Evolutionary conservation across 495 filamentous ascomycete species (phyloP), one percentile per base, ranked within the genome.

Genomic region (Sphaerosporella brunnea): DNA sequence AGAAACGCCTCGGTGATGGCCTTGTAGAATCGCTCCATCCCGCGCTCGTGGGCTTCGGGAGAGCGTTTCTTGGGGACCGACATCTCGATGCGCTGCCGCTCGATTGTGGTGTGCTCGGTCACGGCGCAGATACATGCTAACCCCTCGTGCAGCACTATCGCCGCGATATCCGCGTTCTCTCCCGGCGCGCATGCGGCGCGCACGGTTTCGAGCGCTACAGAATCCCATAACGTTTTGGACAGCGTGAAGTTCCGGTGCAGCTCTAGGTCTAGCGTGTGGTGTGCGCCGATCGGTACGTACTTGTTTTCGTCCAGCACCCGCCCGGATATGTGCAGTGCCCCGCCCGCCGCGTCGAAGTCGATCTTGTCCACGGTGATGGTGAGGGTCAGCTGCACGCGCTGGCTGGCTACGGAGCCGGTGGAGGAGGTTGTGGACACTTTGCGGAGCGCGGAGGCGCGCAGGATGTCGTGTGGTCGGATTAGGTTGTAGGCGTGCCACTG

Each of bases 401-500:
- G 69, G 5, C 82, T 84, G 37, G 68, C 66, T 1, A 78, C 84
- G 35, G 78, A 80, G 30, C 87, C 88, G 0, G 82, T 85, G 36
- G 73, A 68, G 16, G 76, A 72, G 36, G 75, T 72, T 28, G 73
- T 76, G 11, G 74, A 78, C 32, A 93, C 77, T 35, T 82, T 82
- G 53, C 90, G 84, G 48, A 90, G 67, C 35, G 90, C 84, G 44
- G 78, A 80, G 23, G 85, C 86, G 53, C 77, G 78, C 48, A 97
- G 70, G 39, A 83, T 66, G 54, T 97, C 92, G 30, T 67, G 71
- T 20, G 77, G 73, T 10, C 77, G 74, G 62, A 97, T 88, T 30
- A 97, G 73, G 66, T 97, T 97, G 71, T 94, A 87, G 62, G 81
- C 80, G 59, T 95, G 87, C 90, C 90, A 97, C 83, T 90, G 52